A percentile compares a stretch with the other conserved stretches of the same genome.
phyloP scores from a whole-genome alignment of 108 stramenopile species.

The Skeletonema potamos region DNA sequence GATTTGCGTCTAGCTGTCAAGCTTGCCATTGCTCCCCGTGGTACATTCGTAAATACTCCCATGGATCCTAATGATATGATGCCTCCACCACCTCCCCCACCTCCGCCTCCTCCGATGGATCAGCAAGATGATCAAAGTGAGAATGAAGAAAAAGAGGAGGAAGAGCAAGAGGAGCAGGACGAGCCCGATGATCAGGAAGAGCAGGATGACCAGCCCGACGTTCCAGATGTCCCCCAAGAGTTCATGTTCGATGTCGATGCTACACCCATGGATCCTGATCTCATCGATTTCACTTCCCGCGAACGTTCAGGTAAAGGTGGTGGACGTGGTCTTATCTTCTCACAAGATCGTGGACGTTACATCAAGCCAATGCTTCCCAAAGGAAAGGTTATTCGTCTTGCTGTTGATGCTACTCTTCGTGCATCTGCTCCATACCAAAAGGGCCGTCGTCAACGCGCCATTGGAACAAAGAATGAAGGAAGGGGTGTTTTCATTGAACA shows the following conservation, averaged over 20 bases:
- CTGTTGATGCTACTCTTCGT: slow-evolving; percentile 94
- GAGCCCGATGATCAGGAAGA: slow-evolving; percentile 77
- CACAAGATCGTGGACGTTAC: slow-evolving; percentile 96
- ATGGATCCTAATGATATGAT: slow-evolving; percentile 81
- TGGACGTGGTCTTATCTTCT: slow-evolving; percentile 94
- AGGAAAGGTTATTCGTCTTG: slow-evolving; percentile 89
- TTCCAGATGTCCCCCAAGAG: slow-evolving; percentile 92
- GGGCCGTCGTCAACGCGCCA: slow-evolving; percentile 70
- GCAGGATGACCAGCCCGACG: slow-evolving; percentile 76
- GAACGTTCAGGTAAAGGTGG: slow-evolving; percentile 91
- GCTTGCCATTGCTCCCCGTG: slow-evolving; percentile 94
- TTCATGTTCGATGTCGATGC: slow-evolving; percentile 97
- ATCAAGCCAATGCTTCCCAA: slow-evolving; percentile 97
- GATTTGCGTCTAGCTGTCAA: slow-evolving; percentile 91
- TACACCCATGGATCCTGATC: slow-evolving; percentile 95
- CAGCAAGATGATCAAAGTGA: slow-evolving; percentile 80
- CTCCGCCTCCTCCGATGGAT: slow-evolving; percentile 82
- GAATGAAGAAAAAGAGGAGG: slow-evolving; percentile 81
- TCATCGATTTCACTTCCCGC: slow-evolving; percentile 84
- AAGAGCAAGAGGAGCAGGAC: slow-evolving; percentile 77
- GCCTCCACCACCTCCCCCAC: slow-evolving; percentile 92
- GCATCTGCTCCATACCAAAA: slow-evolving; percentile 95
- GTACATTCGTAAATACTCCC: slow-evolving; percentile 89
- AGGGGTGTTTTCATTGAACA: slow-evolving; percentile 90
- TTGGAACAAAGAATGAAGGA: slow-evolving; percentile 75